Evolutionary conservation across 1,284 basidiomycete genomes (phyloP).

Genomic region (Tylopilus sp.): DNA sequence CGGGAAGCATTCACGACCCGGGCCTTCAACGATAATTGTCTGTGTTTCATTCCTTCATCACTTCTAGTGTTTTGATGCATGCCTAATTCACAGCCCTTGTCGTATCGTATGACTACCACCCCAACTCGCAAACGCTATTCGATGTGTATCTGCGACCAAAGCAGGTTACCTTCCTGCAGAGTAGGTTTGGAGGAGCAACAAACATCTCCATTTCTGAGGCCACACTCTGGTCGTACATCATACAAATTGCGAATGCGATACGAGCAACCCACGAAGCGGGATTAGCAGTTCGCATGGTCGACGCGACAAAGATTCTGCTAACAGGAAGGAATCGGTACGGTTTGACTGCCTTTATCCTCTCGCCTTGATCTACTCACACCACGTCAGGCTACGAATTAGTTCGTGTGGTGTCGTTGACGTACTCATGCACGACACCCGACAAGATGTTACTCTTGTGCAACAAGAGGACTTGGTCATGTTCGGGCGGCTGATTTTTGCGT

Average conservation of each 20-base stretch:
- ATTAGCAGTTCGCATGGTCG: conserved; percentile 80
- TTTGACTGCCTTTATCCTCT: not conserved
- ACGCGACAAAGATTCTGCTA: conserved; percentile 85
- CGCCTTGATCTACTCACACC: conserved; percentile 1
- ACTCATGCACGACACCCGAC: conserved; percentile 68
- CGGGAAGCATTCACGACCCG: conserved; percentile 95
- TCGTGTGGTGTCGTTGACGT: conserved; percentile 87
- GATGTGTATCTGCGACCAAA: conserved; percentile 65
- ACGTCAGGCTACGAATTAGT: conserved; percentile 67
- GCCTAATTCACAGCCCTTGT: conserved; percentile 71
- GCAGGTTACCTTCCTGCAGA: conserved; percentile 43
- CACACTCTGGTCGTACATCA: conserved; percentile 92
- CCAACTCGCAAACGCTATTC: conserved; percentile 80
- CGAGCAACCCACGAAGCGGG: conserved; percentile 84
- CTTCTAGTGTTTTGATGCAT: conserved; percentile 11
- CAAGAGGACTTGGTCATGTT: conserved; percentile 90
- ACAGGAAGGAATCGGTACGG: conserved; percentile 85
- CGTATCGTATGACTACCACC: conserved; percentile 90
- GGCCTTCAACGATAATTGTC: conserved; percentile 91
- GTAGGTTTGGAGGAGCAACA: conserved; percentile 42
- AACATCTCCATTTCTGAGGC: conserved; percentile 63
- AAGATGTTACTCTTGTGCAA: conserved; percentile 63
- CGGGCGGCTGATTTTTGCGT: conserved; percentile 80
- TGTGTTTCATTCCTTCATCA: conserved; percentile 30
- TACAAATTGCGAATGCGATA: conserved; percentile 88